Evolutionary conservation across 768 basidiomycete genomes (phyloP).

Genomic region (Termitomyces titanicus): DNA sequence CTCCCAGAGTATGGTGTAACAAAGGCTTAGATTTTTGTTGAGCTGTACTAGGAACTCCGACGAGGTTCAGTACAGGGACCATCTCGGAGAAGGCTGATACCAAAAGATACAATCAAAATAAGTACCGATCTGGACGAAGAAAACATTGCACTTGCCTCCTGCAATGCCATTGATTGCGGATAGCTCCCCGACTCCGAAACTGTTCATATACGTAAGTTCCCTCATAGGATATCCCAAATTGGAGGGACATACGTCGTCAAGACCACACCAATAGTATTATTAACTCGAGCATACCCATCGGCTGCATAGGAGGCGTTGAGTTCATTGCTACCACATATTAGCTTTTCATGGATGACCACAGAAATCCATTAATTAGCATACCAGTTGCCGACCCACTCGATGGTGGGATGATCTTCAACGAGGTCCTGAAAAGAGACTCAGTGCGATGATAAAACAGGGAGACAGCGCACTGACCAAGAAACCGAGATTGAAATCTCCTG

Average conservation of each 20-base stretch:
- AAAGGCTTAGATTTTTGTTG: slow-evolving; percentile 10
- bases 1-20: slow-evolving; percentile 13
- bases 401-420: slow-evolving; percentile 71
- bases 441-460: neutral
- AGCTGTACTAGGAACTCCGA: slow-evolving; percentile 38
- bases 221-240: neutral
- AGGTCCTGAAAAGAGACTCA: slow-evolving; percentile 51
- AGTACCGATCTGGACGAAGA: neutral
- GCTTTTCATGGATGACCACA: neutral
- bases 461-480: slow-evolving; percentile 38
- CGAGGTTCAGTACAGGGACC: slow-evolving; percentile 87
- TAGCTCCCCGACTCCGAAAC: slow-evolving; percentile 90
- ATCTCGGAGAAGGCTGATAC: slow-evolving; percentile 74
- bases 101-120: neutral
- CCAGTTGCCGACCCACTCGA: slow-evolving; percentile 90
- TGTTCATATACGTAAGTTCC: slow-evolving; percentile 18
- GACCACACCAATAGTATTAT: slow-evolving; percentile 69
- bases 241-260: slow-evolving; percentile 59
- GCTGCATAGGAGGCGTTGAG: slow-evolving; percentile 91
- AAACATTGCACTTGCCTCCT: slow-evolving; percentile 42
- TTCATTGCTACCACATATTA: slow-evolving; percentile 54
- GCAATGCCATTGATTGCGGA: slow-evolving; percentile 85
- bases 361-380: slow-evolving; percentile 17
- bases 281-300: slow-evolving; percentile 90
- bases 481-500: slow-evolving; percentile 81